Evolutionary conservation across 257 asterid genomes (phyloP).

Genomic region (Solanum corneliomulleri): DNA sequence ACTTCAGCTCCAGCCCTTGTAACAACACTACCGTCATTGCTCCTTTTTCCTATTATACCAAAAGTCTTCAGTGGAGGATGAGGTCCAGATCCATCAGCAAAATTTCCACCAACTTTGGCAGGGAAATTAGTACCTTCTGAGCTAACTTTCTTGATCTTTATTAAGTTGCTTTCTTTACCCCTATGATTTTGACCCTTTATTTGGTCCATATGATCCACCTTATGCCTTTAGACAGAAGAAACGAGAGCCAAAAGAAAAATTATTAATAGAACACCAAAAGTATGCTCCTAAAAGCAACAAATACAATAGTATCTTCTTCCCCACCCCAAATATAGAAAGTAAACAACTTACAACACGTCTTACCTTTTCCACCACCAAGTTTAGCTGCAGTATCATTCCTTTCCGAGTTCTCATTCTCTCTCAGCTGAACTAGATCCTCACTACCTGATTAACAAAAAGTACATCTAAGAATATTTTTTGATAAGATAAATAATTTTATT

Average conservation of each 20-base stretch:
- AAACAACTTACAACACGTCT: not conserved
- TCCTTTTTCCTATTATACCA: constrained; percentile 38
- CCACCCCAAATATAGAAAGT: not conserved
- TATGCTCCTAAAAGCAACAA: not conserved
- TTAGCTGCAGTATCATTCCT: constrained; percentile 20
- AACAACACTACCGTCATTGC: constrained; percentile 27
- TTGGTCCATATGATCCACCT: constrained; percentile 19
- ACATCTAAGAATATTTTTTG: not conserved
- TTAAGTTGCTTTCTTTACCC: constrained; percentile 24
- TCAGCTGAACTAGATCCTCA: constrained; percentile 18
- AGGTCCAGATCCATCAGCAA: constrained; percentile 26
- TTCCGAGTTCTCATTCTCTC: constrained; percentile 5
- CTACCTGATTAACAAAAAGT: constrained; percentile 15
- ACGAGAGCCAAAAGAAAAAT: not conserved
- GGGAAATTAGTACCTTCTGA: constrained; percentile 9
- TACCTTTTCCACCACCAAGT: constrained; percentile 19
- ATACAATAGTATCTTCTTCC: not conserved
- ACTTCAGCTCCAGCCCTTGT: constrained; percentile 26
- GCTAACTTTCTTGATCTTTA: constrained; percentile 25
- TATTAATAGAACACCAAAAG: not conserved
- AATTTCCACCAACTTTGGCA: constrained; percentile 22
- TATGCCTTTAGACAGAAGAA: constrained; percentile 8
- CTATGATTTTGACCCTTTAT: constrained; percentile 31
- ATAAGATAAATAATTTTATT: not conserved
- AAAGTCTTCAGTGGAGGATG: constrained; percentile 28